phyloP scores from a whole-genome alignment of 2,329 filamentous ascomycete genomes.

The Pseudogymnoascus sp. region DNA sequence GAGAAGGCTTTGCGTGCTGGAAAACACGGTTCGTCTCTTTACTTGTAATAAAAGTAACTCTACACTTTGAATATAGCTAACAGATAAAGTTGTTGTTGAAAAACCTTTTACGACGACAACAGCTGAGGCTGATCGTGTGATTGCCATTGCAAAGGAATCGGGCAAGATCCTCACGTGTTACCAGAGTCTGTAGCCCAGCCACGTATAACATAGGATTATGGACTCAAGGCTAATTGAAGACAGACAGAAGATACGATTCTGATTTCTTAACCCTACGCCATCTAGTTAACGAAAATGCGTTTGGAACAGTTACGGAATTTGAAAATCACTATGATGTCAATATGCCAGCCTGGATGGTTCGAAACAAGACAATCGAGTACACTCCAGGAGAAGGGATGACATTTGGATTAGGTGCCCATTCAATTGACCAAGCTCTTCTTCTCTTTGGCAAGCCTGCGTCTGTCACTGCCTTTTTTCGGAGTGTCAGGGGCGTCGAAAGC shows the following conservation, averaged over 20 bases:
- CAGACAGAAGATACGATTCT: conserved; percentile 30
- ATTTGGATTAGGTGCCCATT: conserved; percentile 35
- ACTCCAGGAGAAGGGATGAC: conserved; percentile 34
- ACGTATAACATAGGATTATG: background rate
- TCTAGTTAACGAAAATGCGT: conserved; percentile 19
- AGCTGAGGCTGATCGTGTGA: conserved; percentile 28
- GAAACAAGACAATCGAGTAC: conserved; percentile 28
- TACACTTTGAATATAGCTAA: background rate
- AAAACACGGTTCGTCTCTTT: conserved; percentile 28
- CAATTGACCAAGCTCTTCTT: conserved; percentile 31
- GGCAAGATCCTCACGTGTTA: conserved; percentile 30
- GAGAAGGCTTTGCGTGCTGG: conserved; percentile 28
- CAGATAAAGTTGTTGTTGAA: conserved; percentile 29
- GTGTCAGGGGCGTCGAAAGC: conserved; percentile 22
- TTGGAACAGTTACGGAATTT: conserved; percentile 28
- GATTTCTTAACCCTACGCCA: conserved; percentile 31
- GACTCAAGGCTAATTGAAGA: conserved; percentile 10
- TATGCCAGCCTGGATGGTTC: conserved; percentile 32
- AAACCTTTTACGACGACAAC: conserved; percentile 31
- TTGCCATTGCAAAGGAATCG: conserved; percentile 25
- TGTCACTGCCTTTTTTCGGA: conserved; percentile 26
- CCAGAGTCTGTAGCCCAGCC: conserved; percentile 26
- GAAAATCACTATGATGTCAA: conserved; percentile 33
- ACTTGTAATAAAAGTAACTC: background rate
- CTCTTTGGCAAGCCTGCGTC: conserved; percentile 30